Base-by-base conservation (phyloP, 805 yeast genomes). In the Candida fluviatilis region DNA sequence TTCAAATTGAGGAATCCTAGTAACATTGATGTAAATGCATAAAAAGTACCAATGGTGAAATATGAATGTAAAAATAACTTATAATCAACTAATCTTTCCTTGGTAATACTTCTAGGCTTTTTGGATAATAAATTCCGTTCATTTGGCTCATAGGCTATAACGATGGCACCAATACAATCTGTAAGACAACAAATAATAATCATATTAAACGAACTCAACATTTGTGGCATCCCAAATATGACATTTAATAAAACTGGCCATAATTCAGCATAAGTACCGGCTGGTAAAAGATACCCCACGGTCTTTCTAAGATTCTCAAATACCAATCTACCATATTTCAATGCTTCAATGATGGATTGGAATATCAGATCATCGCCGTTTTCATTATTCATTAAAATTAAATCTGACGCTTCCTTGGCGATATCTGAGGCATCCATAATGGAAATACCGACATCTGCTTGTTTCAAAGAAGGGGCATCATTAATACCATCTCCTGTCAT, bases 181-280 rank as follows among this genome's bases (percentile, higher is more conserved):
- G 78, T 71, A 30, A 70, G 50, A 45, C 72, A 64, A 46, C 69
- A 66, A 37, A 74, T 71, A n/a, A 73, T 62, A 40, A 74, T 73
- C 78, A 74, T 74, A 39, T 58, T 53, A 52, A 73, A 71, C 4
- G 76, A 69, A 2, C 76, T 68, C 31, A 74, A 51, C 48, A 65
- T 57, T 49, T 69, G 77, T 2, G 79, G 79, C 39, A 69, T 46
- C 7, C 78, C 78, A 49, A 69, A 69, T n/a, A 70, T 51, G 4
- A 73, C 61, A 45, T 69, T 74, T 38, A 71, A 43, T 19, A 74
- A 45, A 3, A 74, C 70, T 0, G 78, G 67, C 78, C 78, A 73
- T 23, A 74, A 57, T 50, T 74, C 78, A 31, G 76, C 62, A 48
- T 50, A 74, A 12, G 69, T 57, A 19, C 79, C 79, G 28, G 78